Base-by-base conservation (phyloP, 2,329 filamentous ascomycete species). In the Colletotrichum brevisporum region DNA sequence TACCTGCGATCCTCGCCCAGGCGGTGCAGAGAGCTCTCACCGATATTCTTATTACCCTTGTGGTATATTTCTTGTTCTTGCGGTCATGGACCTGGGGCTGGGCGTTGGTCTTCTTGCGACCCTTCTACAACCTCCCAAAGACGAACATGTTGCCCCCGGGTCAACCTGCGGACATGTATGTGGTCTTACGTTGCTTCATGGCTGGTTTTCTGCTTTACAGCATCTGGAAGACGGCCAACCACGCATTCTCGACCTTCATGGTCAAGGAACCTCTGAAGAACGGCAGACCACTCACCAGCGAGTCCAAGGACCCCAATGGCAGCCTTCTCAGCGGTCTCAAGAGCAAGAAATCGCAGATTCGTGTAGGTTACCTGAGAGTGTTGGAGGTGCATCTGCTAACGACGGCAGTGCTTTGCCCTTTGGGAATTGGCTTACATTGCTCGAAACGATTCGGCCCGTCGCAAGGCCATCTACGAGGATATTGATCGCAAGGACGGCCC, bases 241-340 rank as follows among this genome's bases (percentile, higher is more conserved):
- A 88, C 31, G 88, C 92, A 27, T 97, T 98, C 77, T 91, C 92
- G 5, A 81, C 91, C n/a, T 94, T 94, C 78, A 89, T 97, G 76
- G 89, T 91, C 27, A 91, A 92, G 77, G 90, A 92, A 74, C 95
- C 95, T 0, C 78, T 97, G 62, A 97, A 97, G 83, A 93, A 93
- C 73, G 91, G 88, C n/a, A 88, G 91, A 75, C 94, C 95, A 4
- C 87, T 98, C 64, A 97, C 94, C 0, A 88, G 88, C 18, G 93
- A 95, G 73, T 93, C 94, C 16, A 96, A 93, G 76, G 95, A 98
- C 78, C 94, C 95, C 1, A 98, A 97, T 75, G 94, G 94, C 43
- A 97, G 93, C 77, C 84, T 98, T 31, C 79, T 98, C 56, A 94
- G 91, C 65, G 95, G 95, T 0, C 80, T 98, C 53, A 95, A 91